Evolutionary conservation across 768 basidiomycete species (phyloP), one percentile per base, ranked within the genome.

Genomic region (Suillus lakei): DNA sequence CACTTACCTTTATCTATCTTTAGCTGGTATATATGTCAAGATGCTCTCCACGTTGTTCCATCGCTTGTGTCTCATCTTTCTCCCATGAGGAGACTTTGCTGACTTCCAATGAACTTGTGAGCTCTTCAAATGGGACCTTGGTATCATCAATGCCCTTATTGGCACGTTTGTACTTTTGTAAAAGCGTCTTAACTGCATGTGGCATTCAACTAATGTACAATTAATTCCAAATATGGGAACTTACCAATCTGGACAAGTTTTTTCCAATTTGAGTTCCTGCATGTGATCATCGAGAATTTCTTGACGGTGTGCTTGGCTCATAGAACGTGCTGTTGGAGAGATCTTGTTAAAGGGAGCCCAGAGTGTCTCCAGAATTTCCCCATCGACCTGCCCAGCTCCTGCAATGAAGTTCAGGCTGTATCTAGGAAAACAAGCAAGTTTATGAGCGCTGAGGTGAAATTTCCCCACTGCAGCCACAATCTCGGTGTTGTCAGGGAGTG

Each of bases 251-350:
- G 61, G 21, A 73, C 66, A 5, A 73, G 63, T 46, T 78, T 80
- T 38, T 76, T 77, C 70, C 72, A 78, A 53, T 80, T 79, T 1
- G 68, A 74, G 38, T 80, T 74, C 7, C 64, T n/a, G 66, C 76
- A 78, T 79, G 43, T 73, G 67, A 32, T 74, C 73, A 60, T 80
- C 72, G 3, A 77, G 48, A 58, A 74, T 46, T 60, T 81, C 78
- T 4, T 71, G 63, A 0, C 69, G 16, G 18, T 78, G 76, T 0
- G 72, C 70, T 7, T 64, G n/a, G 0, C 70, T 64, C 64, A 78
- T 77, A 0, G 67, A 68, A 0, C 73, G 38, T 0, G 72, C 71
- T 9, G 69, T 73, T 0, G 69, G 36, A 0, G 75, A 73, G 0
- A 76, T 69, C 3, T 71, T n/a, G n/a, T n/a, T n/a, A n/a, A n/a